These are phyloP conservation scores for Sporothrix humicola DNA, from an alignment of 2,329 filamentous ascomycete genomes.

Conservation along the genomic window DNA sequence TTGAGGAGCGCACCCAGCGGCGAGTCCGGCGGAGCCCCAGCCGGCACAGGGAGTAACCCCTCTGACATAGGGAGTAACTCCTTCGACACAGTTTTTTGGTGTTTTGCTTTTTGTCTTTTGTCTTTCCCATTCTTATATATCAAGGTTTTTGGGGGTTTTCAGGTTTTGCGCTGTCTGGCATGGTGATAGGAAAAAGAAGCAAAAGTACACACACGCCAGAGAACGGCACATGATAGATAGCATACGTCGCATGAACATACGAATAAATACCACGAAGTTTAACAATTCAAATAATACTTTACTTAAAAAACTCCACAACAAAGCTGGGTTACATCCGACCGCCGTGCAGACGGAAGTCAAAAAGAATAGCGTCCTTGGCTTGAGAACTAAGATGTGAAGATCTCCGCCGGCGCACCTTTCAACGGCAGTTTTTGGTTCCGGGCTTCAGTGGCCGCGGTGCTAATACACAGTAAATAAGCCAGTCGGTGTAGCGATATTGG, in stretches of 20 bases:
- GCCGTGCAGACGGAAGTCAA: neutral
- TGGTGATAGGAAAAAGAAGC: neutral
- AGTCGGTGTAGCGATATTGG: neutral
- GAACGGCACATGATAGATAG: neutral
- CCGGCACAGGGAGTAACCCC: slow-evolving; percentile 32
- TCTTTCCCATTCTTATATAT: neutral
- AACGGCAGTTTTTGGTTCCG: neutral
- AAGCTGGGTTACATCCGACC: slow-evolving; percentile 1
- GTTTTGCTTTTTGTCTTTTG: neutral
- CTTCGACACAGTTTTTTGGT: neutral
- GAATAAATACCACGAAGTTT: slow-evolving; percentile 15
- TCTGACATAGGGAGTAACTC: slow-evolving; percentile 6
- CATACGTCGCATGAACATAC: slow-evolving; percentile 24
- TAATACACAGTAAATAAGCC: neutral
- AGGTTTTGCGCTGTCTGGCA: neutral
- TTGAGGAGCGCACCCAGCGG: slow-evolving; percentile 49
- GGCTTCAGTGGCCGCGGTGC: neutral
- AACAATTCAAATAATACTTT: neutral
- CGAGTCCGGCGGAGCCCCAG: slow-evolving; percentile 41
- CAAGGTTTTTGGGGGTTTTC: neutral
- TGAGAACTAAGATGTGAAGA: neutral
- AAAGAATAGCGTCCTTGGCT: neutral
- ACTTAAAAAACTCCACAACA: neutral
- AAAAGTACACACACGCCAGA: neutral
- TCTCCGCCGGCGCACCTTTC: neutral